Evolutionary conservation across 2,329 filamentous ascomycete species (phyloP).

Genomic region (Calonectria ilicicola): DNA sequence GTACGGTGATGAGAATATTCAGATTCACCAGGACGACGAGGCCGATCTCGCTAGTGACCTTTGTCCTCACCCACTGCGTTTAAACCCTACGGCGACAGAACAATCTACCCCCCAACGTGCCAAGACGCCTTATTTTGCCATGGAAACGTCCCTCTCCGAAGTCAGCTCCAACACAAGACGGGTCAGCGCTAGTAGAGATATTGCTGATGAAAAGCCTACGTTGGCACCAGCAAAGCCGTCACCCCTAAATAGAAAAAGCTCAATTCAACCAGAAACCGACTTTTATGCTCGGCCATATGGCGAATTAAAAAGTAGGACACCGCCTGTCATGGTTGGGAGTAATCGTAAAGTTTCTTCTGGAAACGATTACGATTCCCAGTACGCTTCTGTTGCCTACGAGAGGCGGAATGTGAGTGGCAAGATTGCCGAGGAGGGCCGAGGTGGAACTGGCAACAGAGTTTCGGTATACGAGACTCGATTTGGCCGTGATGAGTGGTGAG

Average conservation of each 20-base stretch:
- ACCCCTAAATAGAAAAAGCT: slow-evolving; percentile 50
- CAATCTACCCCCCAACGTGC: slow-evolving; percentile 29
- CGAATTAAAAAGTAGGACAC: slow-evolving; percentile 64
- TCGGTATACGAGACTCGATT: slow-evolving; percentile 26
- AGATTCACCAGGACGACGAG: slow-evolving; percentile 42
- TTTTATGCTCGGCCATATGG: slow-evolving; percentile 71
- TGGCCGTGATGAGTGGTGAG: slow-evolving; percentile 9
- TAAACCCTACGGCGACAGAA: slow-evolving; percentile 55
- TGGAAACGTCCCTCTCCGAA: slow-evolving; percentile 55
- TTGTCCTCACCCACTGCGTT: slow-evolving; percentile 66
- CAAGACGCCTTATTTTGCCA: slow-evolving; percentile 37
- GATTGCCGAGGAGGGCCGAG: slow-evolving; percentile 77
- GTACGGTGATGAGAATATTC: slow-evolving; percentile 52
- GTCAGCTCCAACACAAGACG: slow-evolving; percentile 58
- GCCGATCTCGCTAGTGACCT: slow-evolving; percentile 39
- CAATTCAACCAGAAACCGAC: slow-evolving; percentile 60
- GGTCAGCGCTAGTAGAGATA: slow-evolving; percentile 58
- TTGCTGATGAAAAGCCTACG: slow-evolving; percentile 53
- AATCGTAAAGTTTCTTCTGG: slow-evolving; percentile 69
- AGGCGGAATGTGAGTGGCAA: slow-evolving; percentile 79
- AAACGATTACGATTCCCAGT: slow-evolving; percentile 62
- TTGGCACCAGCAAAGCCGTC: slow-evolving; percentile 25
- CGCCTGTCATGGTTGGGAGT: slow-evolving; percentile 64
- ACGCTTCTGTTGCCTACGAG: slow-evolving; percentile 48
- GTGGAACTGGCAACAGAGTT: slow-evolving; percentile 45